These are phyloP conservation scores for Isabelozyma gotoi DNA, from an alignment of 805 yeast genomes.

Conservation along the genomic window DNA sequence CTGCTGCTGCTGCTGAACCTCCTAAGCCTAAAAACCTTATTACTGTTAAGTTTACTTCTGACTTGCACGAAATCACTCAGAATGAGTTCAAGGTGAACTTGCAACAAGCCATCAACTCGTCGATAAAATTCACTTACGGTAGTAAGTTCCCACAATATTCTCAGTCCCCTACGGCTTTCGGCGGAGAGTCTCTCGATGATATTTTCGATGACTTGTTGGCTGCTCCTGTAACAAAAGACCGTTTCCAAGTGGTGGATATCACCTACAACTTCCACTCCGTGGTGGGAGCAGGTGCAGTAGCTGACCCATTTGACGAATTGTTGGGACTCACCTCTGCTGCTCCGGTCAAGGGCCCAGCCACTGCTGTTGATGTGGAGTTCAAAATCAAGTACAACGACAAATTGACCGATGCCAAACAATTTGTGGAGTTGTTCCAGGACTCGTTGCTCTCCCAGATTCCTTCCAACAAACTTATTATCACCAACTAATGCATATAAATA, in stretches of 20 bases:
- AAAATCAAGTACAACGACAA: slow-evolving; percentile 31
- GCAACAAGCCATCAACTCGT: slow-evolving; percentile 27
- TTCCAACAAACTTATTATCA: slow-evolving; percentile 9
- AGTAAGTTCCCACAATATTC: slow-evolving; percentile 37
- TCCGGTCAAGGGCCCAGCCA: slow-evolving; percentile 5
- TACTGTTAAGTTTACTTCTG: slow-evolving; percentile 22
- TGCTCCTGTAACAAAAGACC: slow-evolving; percentile 31
- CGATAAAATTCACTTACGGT: slow-evolving; percentile 31
- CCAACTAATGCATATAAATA: not conserved
- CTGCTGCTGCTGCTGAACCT: slow-evolving; percentile 14
- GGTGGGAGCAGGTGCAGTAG: slow-evolving; percentile 5
- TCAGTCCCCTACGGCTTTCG: slow-evolving; percentile 27
- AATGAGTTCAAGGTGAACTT: slow-evolving; percentile 29
- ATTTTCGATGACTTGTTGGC: slow-evolving; percentile 39
- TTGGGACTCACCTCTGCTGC: slow-evolving; percentile 20
- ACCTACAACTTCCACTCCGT: slow-evolving; percentile 19
- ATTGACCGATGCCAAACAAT: slow-evolving; percentile 33
- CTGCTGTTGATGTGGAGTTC: slow-evolving; percentile 29
- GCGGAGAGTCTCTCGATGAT: slow-evolving; percentile 16
- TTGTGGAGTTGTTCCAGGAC: slow-evolving; percentile 34
- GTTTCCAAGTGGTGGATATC: slow-evolving; percentile 34
- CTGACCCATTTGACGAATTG: slow-evolving; percentile 32
- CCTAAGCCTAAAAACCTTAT: slow-evolving; percentile 31
- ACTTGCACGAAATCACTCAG: slow-evolving; percentile 22
- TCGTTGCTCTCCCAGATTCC: slow-evolving; percentile 33